Conservation (phyloP, 768 basidiomycete genomes). For the Rickenella mellea region DNA sequence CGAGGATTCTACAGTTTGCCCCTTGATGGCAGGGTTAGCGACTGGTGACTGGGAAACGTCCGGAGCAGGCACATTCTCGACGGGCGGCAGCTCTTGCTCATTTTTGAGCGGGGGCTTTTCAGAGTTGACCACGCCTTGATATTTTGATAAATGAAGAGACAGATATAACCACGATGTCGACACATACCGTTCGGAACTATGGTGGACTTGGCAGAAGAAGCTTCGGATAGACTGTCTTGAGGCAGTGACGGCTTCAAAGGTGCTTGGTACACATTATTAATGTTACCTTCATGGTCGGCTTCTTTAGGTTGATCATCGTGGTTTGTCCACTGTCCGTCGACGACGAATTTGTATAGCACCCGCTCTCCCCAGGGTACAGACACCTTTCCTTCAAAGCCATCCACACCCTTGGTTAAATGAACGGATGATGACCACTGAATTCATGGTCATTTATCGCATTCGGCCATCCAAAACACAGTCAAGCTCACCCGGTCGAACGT, state of each 20-base stretch:
- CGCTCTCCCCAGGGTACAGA: constrained; percentile 54
- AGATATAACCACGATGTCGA: no score
- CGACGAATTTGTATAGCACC: constrained; percentile 70
- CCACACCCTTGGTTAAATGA: constrained; percentile 39
- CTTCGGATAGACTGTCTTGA: constrained; percentile 3
- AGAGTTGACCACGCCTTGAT: no score
- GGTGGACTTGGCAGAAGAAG: no score
- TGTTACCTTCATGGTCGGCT: constrained; percentile 49
- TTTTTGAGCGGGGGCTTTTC: no score
- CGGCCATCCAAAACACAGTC: no score
- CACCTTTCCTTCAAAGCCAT: constrained; percentile 47
- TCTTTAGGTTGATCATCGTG: constrained; percentile 49
- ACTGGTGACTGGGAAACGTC: constrained; percentile 1
- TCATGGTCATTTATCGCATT: no score
- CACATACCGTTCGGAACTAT: no score
- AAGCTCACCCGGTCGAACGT: no score
- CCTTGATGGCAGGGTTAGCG: constrained; percentile 1
- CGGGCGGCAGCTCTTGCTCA: no score
- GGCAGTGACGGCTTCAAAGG: constrained; percentile 34
- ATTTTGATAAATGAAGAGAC: no score
- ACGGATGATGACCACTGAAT: constrained; percentile 53
- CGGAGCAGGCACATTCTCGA: not conserved
- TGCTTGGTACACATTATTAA: constrained; percentile 57
- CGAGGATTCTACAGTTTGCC: not conserved
- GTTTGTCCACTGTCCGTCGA: constrained; percentile 60